phyloP scores from a whole-genome alignment of 2,329 filamentous ascomycete genomes.

The Pseudopithomyces maydicus region DNA sequence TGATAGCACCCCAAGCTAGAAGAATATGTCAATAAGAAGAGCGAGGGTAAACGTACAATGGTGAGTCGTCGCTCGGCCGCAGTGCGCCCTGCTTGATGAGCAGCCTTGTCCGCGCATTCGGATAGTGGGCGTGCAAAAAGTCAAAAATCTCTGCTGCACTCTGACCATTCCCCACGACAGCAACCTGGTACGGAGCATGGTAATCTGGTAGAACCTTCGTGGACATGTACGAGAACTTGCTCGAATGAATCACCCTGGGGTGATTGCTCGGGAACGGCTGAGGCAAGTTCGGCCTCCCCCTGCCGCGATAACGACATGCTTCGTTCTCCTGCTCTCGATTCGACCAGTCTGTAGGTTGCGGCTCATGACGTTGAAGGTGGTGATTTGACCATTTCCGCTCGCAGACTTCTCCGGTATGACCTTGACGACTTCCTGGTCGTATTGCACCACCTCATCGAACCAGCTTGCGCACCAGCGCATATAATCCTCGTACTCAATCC shows the following conservation, averaged over 20 bases:
- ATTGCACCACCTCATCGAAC: slow-evolving; percentile 75
- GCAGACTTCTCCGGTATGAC: slow-evolving; percentile 65
- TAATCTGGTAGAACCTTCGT: slow-evolving; percentile 63
- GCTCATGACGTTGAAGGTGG: slow-evolving; percentile 71
- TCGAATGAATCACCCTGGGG: slow-evolving; percentile 83
- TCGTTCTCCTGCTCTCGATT: slow-evolving; percentile 59
- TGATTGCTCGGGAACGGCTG: slow-evolving; percentile 70
- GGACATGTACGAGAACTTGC: slow-evolving; percentile 74
- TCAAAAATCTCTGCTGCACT: slow-evolving; percentile 95
- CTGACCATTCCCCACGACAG: slow-evolving; percentile 87
- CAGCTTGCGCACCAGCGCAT: slow-evolving; percentile 87
- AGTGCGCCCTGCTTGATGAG: slow-evolving; percentile 84
- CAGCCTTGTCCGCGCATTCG: slow-evolving; percentile 76
- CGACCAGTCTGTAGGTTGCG: slow-evolving; percentile 64
- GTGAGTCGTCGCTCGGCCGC: slow-evolving; percentile 91
- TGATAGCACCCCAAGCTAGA: too few species aligned
- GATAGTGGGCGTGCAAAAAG: slow-evolving; percentile 81
- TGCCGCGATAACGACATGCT: slow-evolving; percentile 72
- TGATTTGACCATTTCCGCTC: slow-evolving; percentile 57
- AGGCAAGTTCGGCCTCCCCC: slow-evolving; percentile 75
- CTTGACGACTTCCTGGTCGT: slow-evolving; percentile 76
- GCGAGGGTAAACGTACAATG: slow-evolving; percentile 70
- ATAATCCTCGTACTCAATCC: slow-evolving; percentile 93
- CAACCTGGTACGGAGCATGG: slow-evolving; percentile 70
- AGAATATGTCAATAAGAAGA: not conserved